These are phyloP conservation scores for Passalora sequoiae DNA, from an alignment of 2,329 filamentous ascomycete genomes.

Conservation along the genomic window DNA sequence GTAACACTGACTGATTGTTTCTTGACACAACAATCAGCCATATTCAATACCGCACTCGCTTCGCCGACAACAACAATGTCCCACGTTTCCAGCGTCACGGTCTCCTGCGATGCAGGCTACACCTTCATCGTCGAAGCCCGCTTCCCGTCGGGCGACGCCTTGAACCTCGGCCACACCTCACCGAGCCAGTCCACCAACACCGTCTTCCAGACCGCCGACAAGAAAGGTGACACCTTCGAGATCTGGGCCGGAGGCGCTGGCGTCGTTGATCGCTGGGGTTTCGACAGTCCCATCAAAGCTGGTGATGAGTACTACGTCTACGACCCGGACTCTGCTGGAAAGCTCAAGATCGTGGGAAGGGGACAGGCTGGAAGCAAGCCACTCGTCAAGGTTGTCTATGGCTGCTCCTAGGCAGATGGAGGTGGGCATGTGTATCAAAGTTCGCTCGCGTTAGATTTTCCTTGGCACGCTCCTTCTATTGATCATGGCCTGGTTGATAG, in stretches of 20 bases:
- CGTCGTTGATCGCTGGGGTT: slow-evolving; percentile 5
- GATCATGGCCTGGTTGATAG: too few species aligned
- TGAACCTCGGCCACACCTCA: not conserved
- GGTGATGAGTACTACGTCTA: slow-evolving; percentile 4
- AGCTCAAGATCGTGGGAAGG: slow-evolving; percentile 2
- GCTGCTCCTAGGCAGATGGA: not conserved
- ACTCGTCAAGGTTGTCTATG: not conserved
- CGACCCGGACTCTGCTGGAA: not conserved
- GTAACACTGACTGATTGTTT: too few species aligned
- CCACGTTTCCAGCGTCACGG: not conserved
- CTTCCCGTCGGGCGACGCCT: not conserved
- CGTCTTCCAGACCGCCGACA: not conserved
- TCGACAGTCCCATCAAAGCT: not conserved
- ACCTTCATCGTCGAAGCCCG: slow-evolving; percentile 6
- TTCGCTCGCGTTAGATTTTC: too few species aligned
- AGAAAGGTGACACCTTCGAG: slow-evolving; percentile 4
- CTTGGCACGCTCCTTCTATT: too few species aligned
- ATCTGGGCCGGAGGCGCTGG: slow-evolving; percentile 4
- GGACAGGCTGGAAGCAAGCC: slow-evolving; percentile 3
- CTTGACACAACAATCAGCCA: not conserved
- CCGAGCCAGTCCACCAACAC: not conserved
- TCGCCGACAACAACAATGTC: slow-evolving; percentile 1
- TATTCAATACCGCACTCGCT: too few species aligned
- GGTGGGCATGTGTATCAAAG: not conserved
- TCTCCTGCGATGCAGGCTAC: not conserved